Evolutionary conservation across 2,329 filamentous ascomycete species (phyloP), one percentile per base, ranked within the genome.

Genomic region (Lecanicillium sp.): DNA sequence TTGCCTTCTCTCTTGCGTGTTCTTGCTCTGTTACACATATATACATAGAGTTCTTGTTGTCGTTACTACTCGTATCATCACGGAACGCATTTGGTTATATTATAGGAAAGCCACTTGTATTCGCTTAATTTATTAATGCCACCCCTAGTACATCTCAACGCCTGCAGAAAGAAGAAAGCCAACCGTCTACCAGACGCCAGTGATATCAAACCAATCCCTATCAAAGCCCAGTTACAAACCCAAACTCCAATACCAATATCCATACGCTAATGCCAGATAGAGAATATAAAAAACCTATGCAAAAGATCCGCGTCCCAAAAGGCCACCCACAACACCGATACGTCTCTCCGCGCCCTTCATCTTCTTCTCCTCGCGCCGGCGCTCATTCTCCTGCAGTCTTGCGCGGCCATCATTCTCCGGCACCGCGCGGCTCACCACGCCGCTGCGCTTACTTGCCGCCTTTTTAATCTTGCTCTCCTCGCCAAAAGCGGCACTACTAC

Each of bases 401-500:
- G 76, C 76, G 43, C 70, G 66, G 45, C 77, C 68, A 61, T 83
- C 80, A 44, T 67, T 79, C 63, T 81, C 78, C 23, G 79, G 67
- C 8, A 77, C 77, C 54, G 83, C 79, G 51, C 74, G 79, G 57
- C 78, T 77, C 51, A 44, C 27, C 9, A 84, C 68, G 17, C 80
- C 80, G 23, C 77, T 81, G 56, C 70, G 70, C 69, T 79, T 82
- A 47, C 76, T 72, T 2, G 78, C 79, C 8, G 69, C 77, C 65
- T 78, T 81, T 62, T 77, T 79, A 48, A 83, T 72, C 65, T 77
- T 80, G 49, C 66, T 70, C 6, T 73, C 70, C n/a, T 72, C 71
- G 29, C 71, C 71, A 40, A 68, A 68, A 37, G 67, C 67, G 17
- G 65, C 64, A 42, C 56, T 59, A 27, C 57, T 60, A 42, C 54